These are phyloP conservation scores for Mycena vulgaris DNA, from an alignment of 768 basidiomycete genomes.

Conservation along the genomic window DNA sequence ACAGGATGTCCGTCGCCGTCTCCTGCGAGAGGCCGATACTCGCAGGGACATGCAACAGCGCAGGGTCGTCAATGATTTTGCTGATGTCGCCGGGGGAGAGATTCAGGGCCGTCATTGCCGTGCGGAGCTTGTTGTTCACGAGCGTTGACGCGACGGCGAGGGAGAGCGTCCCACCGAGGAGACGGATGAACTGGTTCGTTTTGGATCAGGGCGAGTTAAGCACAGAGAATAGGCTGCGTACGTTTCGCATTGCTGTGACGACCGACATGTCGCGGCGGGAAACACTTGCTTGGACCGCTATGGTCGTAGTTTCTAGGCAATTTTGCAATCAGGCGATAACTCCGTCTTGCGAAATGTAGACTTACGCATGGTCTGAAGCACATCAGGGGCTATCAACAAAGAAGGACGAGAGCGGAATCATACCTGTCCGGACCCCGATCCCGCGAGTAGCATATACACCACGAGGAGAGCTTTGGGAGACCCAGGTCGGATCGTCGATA, in stretches of 20 bases:
- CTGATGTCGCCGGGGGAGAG: conserved; percentile 57
- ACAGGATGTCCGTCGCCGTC: conserved; percentile 59
- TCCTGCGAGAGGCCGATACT: conserved; percentile 53
- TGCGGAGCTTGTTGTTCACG: conserved; percentile 69
- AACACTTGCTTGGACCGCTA: conserved; percentile 83
- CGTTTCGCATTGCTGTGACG: conserved; percentile 78
- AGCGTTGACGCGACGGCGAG: conserved; percentile 75
- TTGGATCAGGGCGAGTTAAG: background rate
- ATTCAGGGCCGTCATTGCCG: conserved; percentile 55
- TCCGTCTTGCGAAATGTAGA: too few relatives aligned
- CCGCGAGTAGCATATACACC: conserved; percentile 73
- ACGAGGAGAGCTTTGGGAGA: conserved; percentile 67
- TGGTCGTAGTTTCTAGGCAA: conserved; percentile 67
- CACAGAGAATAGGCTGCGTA: conserved; percentile 45
- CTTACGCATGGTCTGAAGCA: conserved; percentile 59
- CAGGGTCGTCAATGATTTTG: conserved; percentile 67
- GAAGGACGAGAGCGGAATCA: conserved; percentile 24
- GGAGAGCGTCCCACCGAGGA: conserved; percentile 79
- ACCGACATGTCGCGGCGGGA: conserved; percentile 81
- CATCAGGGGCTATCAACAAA: background rate
- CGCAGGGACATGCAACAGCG: conserved; percentile 48
- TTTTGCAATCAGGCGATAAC: background rate
- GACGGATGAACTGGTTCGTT: conserved; percentile 68
- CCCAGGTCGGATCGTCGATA: conserved; percentile 71
- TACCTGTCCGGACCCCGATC: conserved; percentile 73